Evolutionary conservation across 768 basidiomycete species (phyloP).

Genomic region (Xerocomellus amylosporus): DNA sequence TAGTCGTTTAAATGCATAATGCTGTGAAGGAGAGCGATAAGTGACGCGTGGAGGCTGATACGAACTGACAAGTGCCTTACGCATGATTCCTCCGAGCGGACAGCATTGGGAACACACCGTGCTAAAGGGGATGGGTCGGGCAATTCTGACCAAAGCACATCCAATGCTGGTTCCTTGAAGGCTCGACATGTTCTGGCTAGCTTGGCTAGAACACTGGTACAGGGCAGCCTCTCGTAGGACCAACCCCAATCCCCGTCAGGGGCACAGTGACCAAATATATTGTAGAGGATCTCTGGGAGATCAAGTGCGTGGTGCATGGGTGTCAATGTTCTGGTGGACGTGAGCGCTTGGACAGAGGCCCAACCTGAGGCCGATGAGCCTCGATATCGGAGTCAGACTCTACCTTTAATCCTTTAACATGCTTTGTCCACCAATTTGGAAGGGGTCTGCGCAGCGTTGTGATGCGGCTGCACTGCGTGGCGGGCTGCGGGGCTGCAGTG

Average conservation of each 20-base stretch:
- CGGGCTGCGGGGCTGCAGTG: too few relatives aligned
- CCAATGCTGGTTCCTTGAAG: constrained; percentile 13
- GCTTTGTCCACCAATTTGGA: constrained; percentile 2
- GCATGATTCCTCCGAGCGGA: not conserved
- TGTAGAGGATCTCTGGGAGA: constrained; percentile 1
- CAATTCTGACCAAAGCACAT: constrained; percentile 9
- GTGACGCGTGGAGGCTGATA: not conserved
- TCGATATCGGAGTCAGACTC: not conserved
- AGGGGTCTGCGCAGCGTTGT: too few relatives aligned
- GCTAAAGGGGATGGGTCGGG: not conserved
- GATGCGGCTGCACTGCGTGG: too few relatives aligned
- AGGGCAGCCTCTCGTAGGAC: not conserved
- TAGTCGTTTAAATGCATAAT: not conserved
- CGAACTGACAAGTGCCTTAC: not conserved
- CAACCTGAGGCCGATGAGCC: not conserved
- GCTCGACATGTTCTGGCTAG: constrained; percentile 1
- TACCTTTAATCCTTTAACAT: not conserved
- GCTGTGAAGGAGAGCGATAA: not conserved
- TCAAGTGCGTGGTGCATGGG: not conserved
- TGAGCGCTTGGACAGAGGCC: too few relatives aligned
- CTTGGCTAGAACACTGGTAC: not conserved
- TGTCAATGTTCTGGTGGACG: not conserved
- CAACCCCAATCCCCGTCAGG: not conserved
- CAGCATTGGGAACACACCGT: not conserved
- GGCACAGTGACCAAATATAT: constrained; percentile 2